phyloP scores from a whole-genome alignment of 768 basidiomycete species.

The Pulveroboletus frians region DNA sequence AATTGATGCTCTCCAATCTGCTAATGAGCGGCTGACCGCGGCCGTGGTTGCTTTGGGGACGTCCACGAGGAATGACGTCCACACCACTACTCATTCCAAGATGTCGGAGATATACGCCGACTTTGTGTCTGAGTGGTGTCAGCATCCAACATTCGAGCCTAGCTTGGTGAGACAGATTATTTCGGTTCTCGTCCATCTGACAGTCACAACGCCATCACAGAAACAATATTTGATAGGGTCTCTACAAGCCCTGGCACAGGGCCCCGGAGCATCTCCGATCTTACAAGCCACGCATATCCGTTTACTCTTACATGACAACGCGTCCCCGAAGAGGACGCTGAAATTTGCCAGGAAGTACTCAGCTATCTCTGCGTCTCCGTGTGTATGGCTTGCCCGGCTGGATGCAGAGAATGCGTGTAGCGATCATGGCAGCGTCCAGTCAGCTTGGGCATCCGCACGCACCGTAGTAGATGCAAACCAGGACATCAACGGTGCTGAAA shows the following conservation, averaged over 20 bases:
- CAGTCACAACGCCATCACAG: constrained; percentile 30
- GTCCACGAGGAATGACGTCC: constrained; percentile 8
- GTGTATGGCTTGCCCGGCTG: constrained; percentile 52
- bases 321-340: constrained; percentile 33
- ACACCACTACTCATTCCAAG: constrained; percentile 24
- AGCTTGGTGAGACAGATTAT: constrained; percentile 26
- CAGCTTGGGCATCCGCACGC: constrained; percentile 45
- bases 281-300: constrained; percentile 36
- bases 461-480: constrained; percentile 24
- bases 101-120: constrained; percentile 35
- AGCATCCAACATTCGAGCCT: constrained; percentile 25
- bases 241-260: constrained; percentile 34
- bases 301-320: constrained; percentile 26
- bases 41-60: constrained; percentile 28
- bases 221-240: constrained; percentile 50
- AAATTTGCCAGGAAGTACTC: constrained; percentile 46
- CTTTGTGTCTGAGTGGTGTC: constrained; percentile 48
- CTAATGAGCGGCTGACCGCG: constrained; percentile 26
- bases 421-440: constrained; percentile 22
- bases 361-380: constrained; percentile 32
- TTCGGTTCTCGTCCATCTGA: background rate
- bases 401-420: constrained; percentile 36
- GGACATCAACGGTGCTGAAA: constrained; percentile 25
- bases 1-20: constrained; percentile 28
- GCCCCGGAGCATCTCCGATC: constrained; percentile 15